A percentile compares a stretch with the other conserved stretches of the same genome.
Conservation (phyloP, 495 filamentous ascomycete species). For the Annulohypoxylon maeteangense region DNA sequence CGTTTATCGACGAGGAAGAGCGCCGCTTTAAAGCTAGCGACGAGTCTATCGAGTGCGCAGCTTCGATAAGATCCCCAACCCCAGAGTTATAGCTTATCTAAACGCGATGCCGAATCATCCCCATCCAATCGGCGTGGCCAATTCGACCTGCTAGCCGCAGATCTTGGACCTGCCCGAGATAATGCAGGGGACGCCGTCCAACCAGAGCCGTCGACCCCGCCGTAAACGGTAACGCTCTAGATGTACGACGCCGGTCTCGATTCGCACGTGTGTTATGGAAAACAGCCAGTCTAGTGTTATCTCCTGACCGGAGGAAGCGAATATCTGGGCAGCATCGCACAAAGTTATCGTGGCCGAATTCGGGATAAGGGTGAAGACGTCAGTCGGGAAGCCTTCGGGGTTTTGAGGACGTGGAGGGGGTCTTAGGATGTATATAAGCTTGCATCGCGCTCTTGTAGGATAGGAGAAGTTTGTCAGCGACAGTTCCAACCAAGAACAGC, state of each 20-base stretch:
- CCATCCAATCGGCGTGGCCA: constrained; percentile 29
- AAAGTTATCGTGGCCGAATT: constrained; percentile 33
- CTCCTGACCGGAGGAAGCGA: constrained; percentile 43
- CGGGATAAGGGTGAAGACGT: constrained; percentile 24
- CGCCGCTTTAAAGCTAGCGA: constrained; percentile 10
- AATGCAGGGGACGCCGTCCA: constrained; percentile 33
- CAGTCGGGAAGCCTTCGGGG: background rate
- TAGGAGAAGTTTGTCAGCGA: background rate
- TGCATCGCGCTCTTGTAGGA: background rate
- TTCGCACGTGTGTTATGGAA: constrained; percentile 20
- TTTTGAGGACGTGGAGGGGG: background rate
- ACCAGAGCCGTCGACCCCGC: constrained; percentile 30
- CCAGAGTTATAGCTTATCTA: constrained; percentile 39
- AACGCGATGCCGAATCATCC: constrained; percentile 37
- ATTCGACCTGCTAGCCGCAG: constrained; percentile 18
- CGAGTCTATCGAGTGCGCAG: constrained; percentile 5
- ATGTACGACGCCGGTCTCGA: constrained; percentile 7
- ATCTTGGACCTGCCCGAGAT: constrained; percentile 33
- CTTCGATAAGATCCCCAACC: constrained; percentile 10
- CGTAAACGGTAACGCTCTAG: constrained; percentile 38
- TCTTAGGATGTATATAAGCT: constrained; percentile 8
- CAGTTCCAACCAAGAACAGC: background rate
- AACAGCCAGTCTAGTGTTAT: constrained; percentile 32
- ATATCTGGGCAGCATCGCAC: constrained; percentile 12
- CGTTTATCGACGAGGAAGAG: background rate